phyloP scores from a whole-genome alignment of 768 basidiomycete genomes.

The Tulasnella sp. region DNA sequence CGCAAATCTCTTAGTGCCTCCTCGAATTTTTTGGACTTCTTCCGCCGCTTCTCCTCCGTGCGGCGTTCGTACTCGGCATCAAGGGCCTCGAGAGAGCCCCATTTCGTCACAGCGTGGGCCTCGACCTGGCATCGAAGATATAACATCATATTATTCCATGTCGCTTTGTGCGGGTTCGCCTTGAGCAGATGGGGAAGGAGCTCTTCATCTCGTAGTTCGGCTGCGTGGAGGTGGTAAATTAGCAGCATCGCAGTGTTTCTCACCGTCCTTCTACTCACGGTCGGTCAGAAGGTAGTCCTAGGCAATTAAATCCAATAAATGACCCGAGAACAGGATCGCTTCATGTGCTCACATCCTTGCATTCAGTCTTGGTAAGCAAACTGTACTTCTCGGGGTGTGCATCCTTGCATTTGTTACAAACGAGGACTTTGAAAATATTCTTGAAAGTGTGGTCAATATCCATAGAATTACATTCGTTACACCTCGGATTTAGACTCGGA shows the following conservation, averaged over 20 bases:
- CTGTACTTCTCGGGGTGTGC: conserved; percentile 87
- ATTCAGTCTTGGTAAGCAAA: conserved; percentile 94
- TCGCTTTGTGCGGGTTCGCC: conserved; percentile 89
- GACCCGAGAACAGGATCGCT: neutral
- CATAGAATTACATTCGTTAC: conserved; percentile 73
- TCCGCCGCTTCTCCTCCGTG: conserved; percentile 71
- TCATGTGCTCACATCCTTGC: conserved; percentile 63
- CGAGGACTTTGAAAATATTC: conserved; percentile 72
- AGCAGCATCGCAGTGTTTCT: neutral
- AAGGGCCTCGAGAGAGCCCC: conserved; percentile 86
- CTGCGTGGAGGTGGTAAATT: conserved; percentile 33
- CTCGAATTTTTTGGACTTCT: conserved; percentile 92
- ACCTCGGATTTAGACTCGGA: conserved; percentile 64
- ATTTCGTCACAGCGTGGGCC: conserved; percentile 95
- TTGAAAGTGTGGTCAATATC: conserved; percentile 78
- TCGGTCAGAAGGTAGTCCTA: conserved; percentile 95
- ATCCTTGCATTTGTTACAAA: conserved; percentile 87
- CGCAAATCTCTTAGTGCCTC: conserved; percentile 77
- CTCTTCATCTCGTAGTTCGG: conserved; percentile 87
- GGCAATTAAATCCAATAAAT: neutral
- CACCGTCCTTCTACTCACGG: conserved; percentile 38
- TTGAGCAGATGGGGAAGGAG: conserved; percentile 86
- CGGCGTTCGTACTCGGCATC: conserved; percentile 80
- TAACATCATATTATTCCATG: conserved; percentile 98
- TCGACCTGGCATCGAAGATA: conserved; percentile 91